These are phyloP conservation scores for Arabis alpina DNA, from an alignment of 345 rosid genomes.

Conservation along the genomic window DNA sequence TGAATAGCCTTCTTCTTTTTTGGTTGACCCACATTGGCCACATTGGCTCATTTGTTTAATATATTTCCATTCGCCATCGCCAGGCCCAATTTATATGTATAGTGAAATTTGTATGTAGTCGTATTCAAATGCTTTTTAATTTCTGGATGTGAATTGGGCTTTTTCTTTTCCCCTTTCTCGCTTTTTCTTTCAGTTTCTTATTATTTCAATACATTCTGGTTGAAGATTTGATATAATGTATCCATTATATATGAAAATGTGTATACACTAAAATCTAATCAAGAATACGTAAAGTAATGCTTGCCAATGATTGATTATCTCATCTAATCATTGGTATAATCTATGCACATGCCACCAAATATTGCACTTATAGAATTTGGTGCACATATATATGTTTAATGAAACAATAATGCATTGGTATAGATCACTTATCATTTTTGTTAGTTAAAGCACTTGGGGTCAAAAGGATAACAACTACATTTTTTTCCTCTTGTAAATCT, in stretches of 20 bases:
- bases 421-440: conserved; percentile 17
- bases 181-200: neutral
- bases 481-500: conserved; percentile 16
- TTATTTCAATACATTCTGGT: neutral
- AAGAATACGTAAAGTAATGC: conserved; percentile 16
- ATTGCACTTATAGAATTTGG: conserved; percentile 8
- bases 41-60: conserved; percentile 4
- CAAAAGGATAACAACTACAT: conserved; percentile 1
- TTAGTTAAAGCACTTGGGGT: conserved; percentile 4
- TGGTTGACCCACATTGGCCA: conserved; percentile 9
- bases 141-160: neutral
- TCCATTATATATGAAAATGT: neutral
- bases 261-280: conserved; percentile 1
- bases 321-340: conserved; percentile 38
- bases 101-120: neutral
- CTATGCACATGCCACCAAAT: conserved; percentile 39
- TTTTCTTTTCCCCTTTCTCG: neutral
- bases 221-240: conserved; percentile 11
- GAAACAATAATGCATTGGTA: conserved; percentile 24
- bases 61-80: neutral
- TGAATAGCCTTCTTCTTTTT: neutral
- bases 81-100: neutral
- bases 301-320: conserved; percentile 39
- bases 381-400: neutral
- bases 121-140: conserved; percentile 9